Evolutionary conservation across 2,329 filamentous ascomycete genomes (phyloP).

Genomic region (Cytospora mali): DNA sequence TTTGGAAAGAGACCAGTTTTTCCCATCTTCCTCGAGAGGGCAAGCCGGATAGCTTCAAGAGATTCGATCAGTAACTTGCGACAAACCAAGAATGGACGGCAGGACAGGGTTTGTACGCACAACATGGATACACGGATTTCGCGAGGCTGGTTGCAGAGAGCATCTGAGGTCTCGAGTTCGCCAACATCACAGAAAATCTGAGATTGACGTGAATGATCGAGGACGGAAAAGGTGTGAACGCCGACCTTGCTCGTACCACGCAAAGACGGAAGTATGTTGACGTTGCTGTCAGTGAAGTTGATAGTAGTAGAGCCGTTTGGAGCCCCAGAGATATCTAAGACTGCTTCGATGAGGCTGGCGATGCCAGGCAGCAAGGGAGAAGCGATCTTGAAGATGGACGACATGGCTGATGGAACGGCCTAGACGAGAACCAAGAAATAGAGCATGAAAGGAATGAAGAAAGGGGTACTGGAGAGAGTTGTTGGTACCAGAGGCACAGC

Average conservation of each 20-base stretch:
- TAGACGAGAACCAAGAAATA: background rate
- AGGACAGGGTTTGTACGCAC: conserved; percentile 2
- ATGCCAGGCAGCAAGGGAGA: conserved; percentile 9
- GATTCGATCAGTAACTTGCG: conserved; percentile 4
- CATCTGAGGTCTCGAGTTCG: background rate
- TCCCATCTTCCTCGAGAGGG: background rate
- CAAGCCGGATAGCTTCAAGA: conserved; percentile 25
- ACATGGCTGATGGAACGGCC: conserved; percentile 16
- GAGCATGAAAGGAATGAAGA: background rate
- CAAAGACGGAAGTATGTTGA: conserved; percentile 2
- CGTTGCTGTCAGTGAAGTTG: conserved; percentile 15
- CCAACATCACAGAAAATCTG: conserved; percentile 2
- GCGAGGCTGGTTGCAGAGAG: conserved; percentile 6
- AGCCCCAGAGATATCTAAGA: conserved; percentile 2
- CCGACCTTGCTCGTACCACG: conserved; percentile 7
- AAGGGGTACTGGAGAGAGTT: background rate
- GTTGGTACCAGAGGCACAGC: conserved; percentile 12
- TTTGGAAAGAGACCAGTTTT: background rate
- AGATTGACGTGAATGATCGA: background rate
- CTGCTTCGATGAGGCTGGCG: background rate
- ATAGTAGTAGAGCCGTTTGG: background rate
- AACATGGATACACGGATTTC: conserved; percentile 18
- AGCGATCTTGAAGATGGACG: conserved; percentile 9
- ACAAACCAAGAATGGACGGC: background rate
- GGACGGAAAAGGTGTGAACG: background rate